Conservation (phyloP, 257 asterid species). For the Gentiana macrophylla region DNA sequence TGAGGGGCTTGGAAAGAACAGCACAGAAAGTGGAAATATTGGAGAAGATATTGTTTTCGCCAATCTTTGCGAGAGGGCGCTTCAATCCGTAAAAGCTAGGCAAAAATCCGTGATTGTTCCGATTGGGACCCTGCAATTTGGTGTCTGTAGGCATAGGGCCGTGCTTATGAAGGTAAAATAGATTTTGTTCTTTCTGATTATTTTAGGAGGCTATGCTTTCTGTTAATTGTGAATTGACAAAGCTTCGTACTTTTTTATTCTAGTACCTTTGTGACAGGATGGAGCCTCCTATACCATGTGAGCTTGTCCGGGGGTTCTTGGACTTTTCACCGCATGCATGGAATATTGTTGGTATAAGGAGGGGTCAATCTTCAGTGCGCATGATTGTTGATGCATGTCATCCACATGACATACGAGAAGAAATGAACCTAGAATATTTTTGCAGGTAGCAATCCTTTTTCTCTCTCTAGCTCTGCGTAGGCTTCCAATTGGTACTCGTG, state of each 20-base stretch:
- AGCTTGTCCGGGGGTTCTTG: conserved; percentile 92
- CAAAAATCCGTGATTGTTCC: conserved; percentile 65
- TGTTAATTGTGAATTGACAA: conserved; percentile 14
- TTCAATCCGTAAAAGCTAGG: conserved; percentile 51
- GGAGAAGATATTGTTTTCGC: conserved; percentile 41
- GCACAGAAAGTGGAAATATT: conserved; percentile 24
- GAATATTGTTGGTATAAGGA: conserved; percentile 69
- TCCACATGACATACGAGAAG: conserved; percentile 87
- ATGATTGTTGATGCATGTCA: conserved; percentile 95
- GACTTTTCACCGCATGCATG: conserved; percentile 95
- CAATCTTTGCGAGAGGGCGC: conserved; percentile 66
- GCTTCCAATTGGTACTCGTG: background rate
- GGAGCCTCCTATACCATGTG: conserved; percentile 88
- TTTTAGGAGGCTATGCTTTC: conserved; percentile 3
- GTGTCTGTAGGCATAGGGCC: conserved; percentile 96
- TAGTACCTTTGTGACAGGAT: conserved; percentile 85
- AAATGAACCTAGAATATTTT: conserved; percentile 66
- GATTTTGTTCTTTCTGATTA: conserved; percentile 6
- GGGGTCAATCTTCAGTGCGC: conserved; percentile 52
- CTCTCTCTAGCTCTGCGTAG: background rate
- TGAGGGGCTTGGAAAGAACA: conserved; percentile 17
- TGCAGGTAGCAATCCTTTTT: conserved; percentile 47
- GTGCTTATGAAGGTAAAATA: conserved; percentile 78
- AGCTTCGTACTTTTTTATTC: conserved; percentile 10
- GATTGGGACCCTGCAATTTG: conserved; percentile 80